Conservation (phyloP, 2,329 filamentous ascomycete species). For the Chrysoporthe cubensis region DNA sequence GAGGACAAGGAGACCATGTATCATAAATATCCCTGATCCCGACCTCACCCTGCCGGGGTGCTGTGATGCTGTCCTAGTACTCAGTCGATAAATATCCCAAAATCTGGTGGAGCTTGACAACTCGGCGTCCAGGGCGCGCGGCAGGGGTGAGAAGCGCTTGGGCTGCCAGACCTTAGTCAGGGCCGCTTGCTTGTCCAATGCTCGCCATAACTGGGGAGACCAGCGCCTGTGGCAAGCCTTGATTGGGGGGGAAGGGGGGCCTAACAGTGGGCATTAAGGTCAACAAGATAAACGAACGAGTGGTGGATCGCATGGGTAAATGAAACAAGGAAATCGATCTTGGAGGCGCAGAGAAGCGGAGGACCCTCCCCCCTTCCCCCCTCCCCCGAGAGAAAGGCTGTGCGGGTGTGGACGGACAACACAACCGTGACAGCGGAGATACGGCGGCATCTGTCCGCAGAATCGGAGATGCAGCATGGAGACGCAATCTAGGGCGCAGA, state of each 20-base stretch:
- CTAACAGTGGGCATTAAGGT: conserved; percentile 16
- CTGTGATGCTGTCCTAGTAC: not conserved
- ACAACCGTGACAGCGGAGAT: too few species aligned
- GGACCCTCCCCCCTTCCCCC: not conserved
- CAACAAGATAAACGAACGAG: conserved; percentile 4
- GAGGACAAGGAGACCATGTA: conserved; percentile 12
- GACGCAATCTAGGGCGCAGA: not conserved
- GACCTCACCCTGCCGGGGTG: conserved; percentile 7
- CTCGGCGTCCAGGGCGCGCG: conserved; percentile 4
- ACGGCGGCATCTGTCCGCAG: not conserved
- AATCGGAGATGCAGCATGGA: not conserved
- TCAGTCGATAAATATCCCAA: conserved; percentile 17
- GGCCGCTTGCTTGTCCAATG: not conserved
- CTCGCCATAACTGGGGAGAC: not conserved
- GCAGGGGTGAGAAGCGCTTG: conserved; percentile 4
- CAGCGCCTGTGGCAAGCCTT: conserved; percentile 31
- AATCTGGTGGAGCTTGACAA: conserved; percentile 11
- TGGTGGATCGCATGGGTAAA: conserved; percentile 21
- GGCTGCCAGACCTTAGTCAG: too few species aligned
- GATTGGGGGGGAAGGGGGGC: conserved; percentile 29
- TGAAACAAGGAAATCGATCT: conserved; percentile 14
- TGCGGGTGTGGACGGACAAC: too few species aligned
- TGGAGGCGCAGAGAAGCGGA: not conserved
- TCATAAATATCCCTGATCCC: conserved; percentile 18
- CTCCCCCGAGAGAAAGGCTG: not conserved